Base-by-base conservation (phyloP, 2,329 filamentous ascomycete species). In the Bipolaris sorokiniana region DNA sequence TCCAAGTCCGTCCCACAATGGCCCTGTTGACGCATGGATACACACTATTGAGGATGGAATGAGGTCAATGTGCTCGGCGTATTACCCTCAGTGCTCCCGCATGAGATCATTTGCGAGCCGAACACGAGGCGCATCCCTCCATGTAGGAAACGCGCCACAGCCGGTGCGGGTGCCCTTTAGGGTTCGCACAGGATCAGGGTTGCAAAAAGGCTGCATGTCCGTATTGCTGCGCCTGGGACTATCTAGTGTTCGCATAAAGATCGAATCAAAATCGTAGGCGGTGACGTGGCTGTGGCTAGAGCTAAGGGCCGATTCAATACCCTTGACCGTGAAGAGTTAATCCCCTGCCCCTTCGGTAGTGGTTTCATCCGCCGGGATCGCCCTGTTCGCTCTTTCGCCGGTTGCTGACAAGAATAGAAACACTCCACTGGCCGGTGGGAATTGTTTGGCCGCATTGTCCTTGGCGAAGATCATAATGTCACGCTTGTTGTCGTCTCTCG, bases 21-120 rank as follows among this genome's bases (percentile, higher is more conserved):
- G 34, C 23, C 18, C 16, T 26, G 33, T 13, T 47, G 31, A 28
- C 6, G 45, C 18, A 36, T 22, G 50, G 44, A 7, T 31, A 13
- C 49, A 40, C 40, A 23, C 20, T 16, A 9, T 31, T 37, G 31
- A 51, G 18, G 51, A 20, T 34, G 40, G 38, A 33, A 44, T 51
- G 61, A 62, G 56, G 59, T 55, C 61, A 51, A 54, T 56, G 51
- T 54, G 46, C 51, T 60, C 40, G 59, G 58, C 59, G 16, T n/a
- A 28, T 20, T 41, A 31, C 40, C 34, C 31, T 49, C 45, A 55
- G 46, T 64, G 60, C 51, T 62, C 63, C 58, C 7, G 34, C 59
- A 63, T 67, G 67, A 67, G 53, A 52, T 67, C 36, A 56, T 62
- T 64, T 64, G 16, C 33, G 28, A 18, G 38, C 33, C n/a, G 16